phyloP scores from a whole-genome alignment of 164 flowering plant genomes.

The Brasenia schreberi region DNA sequence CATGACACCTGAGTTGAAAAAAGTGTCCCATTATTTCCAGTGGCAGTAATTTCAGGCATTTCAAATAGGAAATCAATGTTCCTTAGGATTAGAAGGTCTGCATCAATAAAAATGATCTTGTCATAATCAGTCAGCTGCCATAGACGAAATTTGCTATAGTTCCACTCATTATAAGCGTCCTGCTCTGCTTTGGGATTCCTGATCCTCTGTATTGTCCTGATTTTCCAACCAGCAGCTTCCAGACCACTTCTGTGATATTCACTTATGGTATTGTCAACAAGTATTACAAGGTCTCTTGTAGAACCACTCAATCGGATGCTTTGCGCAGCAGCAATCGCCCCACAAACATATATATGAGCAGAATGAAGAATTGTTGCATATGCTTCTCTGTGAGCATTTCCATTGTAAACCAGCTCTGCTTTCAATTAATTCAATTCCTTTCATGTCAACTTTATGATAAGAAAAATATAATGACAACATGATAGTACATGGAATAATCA shows the following conservation, averaged over 20 bases:
- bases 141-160: conserved; percentile 88
- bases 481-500: too few relatives aligned
- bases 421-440: too few relatives aligned
- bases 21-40: conserved; percentile 74
- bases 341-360: conserved; percentile 47
- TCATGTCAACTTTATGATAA: too few relatives aligned
- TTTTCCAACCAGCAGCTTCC: conserved; percentile 51
- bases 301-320: conserved; percentile 51
- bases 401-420: conserved; percentile 18
- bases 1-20: conserved; percentile 96
- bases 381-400: conserved; percentile 33
- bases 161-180: conserved; percentile 90
- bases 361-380: conserved; percentile 58
- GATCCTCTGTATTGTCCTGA: conserved; percentile 37
- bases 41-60: conserved; percentile 86
- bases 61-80: conserved; percentile 78
- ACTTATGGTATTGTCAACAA: conserved; percentile 44
- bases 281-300: conserved; percentile 40
- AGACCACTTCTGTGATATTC: conserved; percentile 41
- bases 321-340: conserved; percentile 57
- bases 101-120: conserved; percentile 87
- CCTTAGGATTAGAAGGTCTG: conserved; percentile 75
- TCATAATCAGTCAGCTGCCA: conserved; percentile 93
- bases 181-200: conserved; percentile 54
- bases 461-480: too few relatives aligned